These are phyloP conservation scores for Psilocybe subaeruginosa DNA, from an alignment of 768 basidiomycete species.

Conservation along the genomic window DNA sequence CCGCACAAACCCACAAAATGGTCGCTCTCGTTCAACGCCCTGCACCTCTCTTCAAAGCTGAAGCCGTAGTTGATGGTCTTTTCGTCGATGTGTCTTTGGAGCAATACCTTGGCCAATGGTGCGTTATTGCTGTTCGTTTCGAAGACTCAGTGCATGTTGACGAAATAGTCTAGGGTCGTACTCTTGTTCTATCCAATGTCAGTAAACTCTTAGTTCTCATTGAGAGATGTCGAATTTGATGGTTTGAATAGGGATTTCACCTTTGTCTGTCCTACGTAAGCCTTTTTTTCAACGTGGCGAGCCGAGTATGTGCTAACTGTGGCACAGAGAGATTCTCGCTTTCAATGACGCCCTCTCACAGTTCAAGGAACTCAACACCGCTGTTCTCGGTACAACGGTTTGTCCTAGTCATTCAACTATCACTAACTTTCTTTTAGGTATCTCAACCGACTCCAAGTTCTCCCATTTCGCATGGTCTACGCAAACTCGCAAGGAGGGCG, in stretches of 20 bases:
- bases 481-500: constrained; percentile 82
- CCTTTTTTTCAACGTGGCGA: background rate
- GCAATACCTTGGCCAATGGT: constrained; percentile 86
- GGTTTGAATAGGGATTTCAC: constrained; percentile 70
- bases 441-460: constrained; percentile 91
- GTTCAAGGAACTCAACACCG: constrained; percentile 75
- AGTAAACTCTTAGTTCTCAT: constrained; percentile 5
- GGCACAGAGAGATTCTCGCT: constrained; percentile 77
- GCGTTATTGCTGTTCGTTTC: constrained; percentile 18
- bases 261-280: constrained; percentile 85
- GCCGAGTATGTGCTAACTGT: background rate
- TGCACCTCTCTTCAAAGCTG: constrained; percentile 79
- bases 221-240: background rate
- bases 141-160: constrained; percentile 8
- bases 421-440: constrained; percentile 7
- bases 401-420: background rate
- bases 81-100: constrained; percentile 80
- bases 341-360: constrained; percentile 86
- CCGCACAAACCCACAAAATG: constrained; percentile 32
- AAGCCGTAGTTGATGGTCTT: constrained; percentile 73
- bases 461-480: constrained; percentile 88
- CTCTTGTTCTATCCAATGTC: constrained; percentile 95
- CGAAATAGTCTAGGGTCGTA: constrained; percentile 65
- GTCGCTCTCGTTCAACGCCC: constrained; percentile 78
- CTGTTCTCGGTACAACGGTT: constrained; percentile 68